phyloP scores from a whole-genome alignment of 176 grass and related monocot genomes.

The Juncus inflexus region DNA sequence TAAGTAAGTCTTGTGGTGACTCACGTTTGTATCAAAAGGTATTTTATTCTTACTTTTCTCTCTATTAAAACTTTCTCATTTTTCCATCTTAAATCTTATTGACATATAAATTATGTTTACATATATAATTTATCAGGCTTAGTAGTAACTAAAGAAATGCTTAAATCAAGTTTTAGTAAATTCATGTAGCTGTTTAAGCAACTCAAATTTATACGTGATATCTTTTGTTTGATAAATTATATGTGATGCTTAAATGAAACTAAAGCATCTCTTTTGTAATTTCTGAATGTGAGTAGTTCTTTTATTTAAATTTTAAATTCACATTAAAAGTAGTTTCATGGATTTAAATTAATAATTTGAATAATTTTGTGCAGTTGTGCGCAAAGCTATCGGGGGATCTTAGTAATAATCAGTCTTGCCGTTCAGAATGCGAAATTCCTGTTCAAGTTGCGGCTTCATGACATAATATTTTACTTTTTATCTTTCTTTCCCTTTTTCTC shows the following conservation, averaged over 20 bases:
- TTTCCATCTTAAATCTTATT: too few relatives aligned
- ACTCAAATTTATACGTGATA: too few relatives aligned
- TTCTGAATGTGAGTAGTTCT: background rate
- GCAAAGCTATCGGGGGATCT: slow-evolving; percentile 57
- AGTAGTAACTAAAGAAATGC: too few relatives aligned
- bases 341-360: slow-evolving; percentile 11
- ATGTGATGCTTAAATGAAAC: background rate
- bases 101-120: too few relatives aligned
- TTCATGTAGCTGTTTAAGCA: too few relatives aligned
- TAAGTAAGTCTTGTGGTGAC: slow-evolving; percentile 67
- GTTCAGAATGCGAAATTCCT: slow-evolving; percentile 14
- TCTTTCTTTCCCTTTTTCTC: slow-evolving; percentile 24
- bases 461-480: background rate
- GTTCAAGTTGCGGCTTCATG: background rate
- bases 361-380: slow-evolving; percentile 51
- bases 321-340: background rate
- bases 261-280: slow-evolving; percentile 6
- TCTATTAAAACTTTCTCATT: slow-evolving; percentile 20
- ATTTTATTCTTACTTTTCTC: slow-evolving; percentile 13
- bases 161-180: too few relatives aligned
- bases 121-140: too few relatives aligned
- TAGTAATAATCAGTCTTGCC: slow-evolving; percentile 24
- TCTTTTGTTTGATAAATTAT: too few relatives aligned
- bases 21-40: slow-evolving; percentile 72
- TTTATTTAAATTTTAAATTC: too few relatives aligned